Evolutionary conservation across 805 yeast genomes (phyloP).

Genomic region (Saccharomycopsis sp.): DNA sequence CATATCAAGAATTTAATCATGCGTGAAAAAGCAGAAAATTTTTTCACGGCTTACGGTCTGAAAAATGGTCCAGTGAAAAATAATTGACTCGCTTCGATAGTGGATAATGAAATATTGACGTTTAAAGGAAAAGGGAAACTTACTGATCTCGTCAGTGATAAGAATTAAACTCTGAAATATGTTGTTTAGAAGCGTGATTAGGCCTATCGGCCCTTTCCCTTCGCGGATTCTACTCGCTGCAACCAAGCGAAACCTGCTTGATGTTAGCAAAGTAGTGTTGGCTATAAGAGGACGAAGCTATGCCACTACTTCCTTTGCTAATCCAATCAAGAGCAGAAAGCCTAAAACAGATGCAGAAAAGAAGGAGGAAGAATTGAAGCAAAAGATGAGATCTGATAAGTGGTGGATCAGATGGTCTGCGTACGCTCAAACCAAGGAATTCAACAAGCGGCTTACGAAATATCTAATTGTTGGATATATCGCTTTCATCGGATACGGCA

Average conservation of each 20-base stretch:
- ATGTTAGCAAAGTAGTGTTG: not conserved
- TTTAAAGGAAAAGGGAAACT: not conserved
- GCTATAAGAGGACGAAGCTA: not conserved
- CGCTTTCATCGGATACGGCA: conserved; percentile 50
- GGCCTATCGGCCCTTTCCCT: not conserved
- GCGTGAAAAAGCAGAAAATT: not conserved
- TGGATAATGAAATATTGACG: not conserved
- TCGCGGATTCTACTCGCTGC: not conserved
- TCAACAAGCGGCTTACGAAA: conserved; percentile 56
- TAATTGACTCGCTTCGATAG: not conserved
- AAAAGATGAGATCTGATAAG: conserved; percentile 26
- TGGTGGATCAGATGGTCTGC: conserved; percentile 47
- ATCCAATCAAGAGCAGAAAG: not conserved
- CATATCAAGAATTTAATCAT: not conserved
- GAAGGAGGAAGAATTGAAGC: conserved; percentile 7
- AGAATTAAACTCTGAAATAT: not conserved
- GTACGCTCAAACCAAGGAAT: conserved; percentile 44
- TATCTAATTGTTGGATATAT: conserved; percentile 56
- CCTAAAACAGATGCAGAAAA: conserved; percentile 10
- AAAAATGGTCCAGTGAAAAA: not conserved
- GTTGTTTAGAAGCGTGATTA: not conserved
- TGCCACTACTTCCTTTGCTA: not conserved
- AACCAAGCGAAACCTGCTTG: not conserved
- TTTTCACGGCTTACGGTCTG: not conserved
- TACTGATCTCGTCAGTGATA: not conserved